These are phyloP conservation scores for Rhodomyrtus tomentosa DNA, from an alignment of 345 rosid species.

Conservation along the genomic window DNA sequence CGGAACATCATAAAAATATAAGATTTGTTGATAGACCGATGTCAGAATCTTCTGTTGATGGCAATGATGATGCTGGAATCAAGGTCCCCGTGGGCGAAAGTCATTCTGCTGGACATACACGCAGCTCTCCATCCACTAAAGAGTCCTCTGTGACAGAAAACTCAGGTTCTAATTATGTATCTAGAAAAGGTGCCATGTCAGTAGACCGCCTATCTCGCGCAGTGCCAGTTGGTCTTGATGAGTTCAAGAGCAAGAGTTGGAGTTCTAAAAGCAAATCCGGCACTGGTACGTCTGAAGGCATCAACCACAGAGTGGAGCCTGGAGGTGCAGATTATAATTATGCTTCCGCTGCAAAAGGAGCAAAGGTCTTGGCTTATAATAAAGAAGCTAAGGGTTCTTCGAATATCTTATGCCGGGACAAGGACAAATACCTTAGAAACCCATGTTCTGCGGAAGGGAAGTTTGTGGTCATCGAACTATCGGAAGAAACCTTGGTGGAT, in stretches of 20 bases:
- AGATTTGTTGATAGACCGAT: constrained; percentile 11
- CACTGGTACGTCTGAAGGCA: constrained; percentile 49
- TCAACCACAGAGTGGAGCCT: constrained; percentile 77
- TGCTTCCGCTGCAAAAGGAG: constrained; percentile 86
- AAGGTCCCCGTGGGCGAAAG: constrained; percentile 2
- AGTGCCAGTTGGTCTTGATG: constrained; percentile 73
- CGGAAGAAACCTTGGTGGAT: constrained; percentile 87
- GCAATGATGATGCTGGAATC: constrained; percentile 8
- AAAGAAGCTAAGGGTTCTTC: constrained; percentile 95
- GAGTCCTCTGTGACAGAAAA: constrained; percentile 13
- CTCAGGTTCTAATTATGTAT: constrained; percentile 11
- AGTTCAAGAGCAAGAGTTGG: constrained; percentile 81
- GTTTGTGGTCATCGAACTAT: constrained; percentile 74
- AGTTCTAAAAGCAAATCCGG: constrained; percentile 49
- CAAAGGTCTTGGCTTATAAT: constrained; percentile 70
- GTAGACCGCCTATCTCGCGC: constrained; percentile 39
- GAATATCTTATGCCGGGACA: constrained; percentile 64
- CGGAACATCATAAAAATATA: not conserved
- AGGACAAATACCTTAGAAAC: constrained; percentile 85
- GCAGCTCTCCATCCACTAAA: not conserved
- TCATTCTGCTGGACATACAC: constrained; percentile 11
- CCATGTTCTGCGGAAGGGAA: constrained; percentile 92
- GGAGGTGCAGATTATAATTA: constrained; percentile 85
- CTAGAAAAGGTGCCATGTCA: constrained; percentile 19
- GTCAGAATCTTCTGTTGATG: not conserved